Evolutionary conservation across 2,329 filamentous ascomycete species (phyloP), one percentile per base, ranked within the genome.

Genomic region (Neofusicoccum cordaticola): DNA sequence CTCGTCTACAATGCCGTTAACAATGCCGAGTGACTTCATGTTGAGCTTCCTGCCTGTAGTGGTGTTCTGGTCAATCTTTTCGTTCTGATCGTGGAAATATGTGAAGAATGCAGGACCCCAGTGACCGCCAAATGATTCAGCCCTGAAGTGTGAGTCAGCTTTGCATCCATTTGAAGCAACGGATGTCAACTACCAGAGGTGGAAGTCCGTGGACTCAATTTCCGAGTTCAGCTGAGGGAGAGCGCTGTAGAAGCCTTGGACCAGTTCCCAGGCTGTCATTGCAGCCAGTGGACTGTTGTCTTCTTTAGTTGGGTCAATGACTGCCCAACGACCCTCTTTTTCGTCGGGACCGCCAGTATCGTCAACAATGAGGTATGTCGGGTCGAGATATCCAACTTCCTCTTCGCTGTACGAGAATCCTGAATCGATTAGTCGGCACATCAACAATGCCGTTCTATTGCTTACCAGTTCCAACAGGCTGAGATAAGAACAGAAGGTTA

Each of bases 81-180:
- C 77, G 67, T 88, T 88, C 70, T 87, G 83, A n/a, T 81, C 73
- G 65, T 86, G 75, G 69, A 88, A 84, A 69, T 85, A 85, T 9
- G 79, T 75, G 15, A 82, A 80, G 66, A 86, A 86, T 27, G 81
- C 82, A 0, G 86, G 86, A 1, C 84, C 84, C 68, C 85, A 87
- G 64, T 84, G n/a, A 2, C 85, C 85, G 31, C 85, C 85, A 66
- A 87, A 87, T 0, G 81, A 83, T 67, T 79, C 76, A 0, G 79
- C 79, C 58, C 56, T 60, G n/a, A 1, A 6, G 3, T 1, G n/a
- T 12, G 39, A 42, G 53, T 34, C 2, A n/a, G 4, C 11, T 31
- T 31, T 31, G 17, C 8, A 4, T 31, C 4, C 17, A 15, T 17
- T 7, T n/a, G n/a, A n/a, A 7, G 17, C 11, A 35, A 13, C 1